Base-by-base conservation (phyloP, 306 rosid species). In the Vigna mungo region DNA sequence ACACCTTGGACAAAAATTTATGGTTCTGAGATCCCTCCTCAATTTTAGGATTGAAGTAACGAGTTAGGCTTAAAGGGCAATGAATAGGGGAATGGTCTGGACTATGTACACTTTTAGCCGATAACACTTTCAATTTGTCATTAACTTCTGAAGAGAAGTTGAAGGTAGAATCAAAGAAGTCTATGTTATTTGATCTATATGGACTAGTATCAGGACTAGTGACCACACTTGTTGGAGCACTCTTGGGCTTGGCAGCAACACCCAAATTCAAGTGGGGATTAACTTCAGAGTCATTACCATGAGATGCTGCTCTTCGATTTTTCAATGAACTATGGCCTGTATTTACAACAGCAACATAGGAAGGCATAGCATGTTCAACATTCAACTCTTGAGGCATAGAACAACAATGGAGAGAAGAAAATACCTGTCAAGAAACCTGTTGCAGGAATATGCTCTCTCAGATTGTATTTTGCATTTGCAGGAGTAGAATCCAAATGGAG, bases 201-300 rank as follows among this genome's bases (percentile, higher is more conserved):
- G 97, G 97, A 78, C 96, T 87, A 32, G 54, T 79, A 6, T 80
- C 83, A 27, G 94, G 97, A 71, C 89, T 86, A 4, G 91, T 75
- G 7, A 72, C 75, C 30, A 52, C 86, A 80, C 90, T 91, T 7
- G 89, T 73, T 7, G 95, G 95, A 5, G 97, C 91, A 73, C 97
- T 92, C 87, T 70, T 87, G 65, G 84, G 74, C 84, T 62, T 87
- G 68, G 85, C 70, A 54, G 74, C 65, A 59, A 53, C 71, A 25
- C 62, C 80, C 71, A 25, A 43, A 6, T 84, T 85, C 37, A 51
- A 80, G 76, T 84, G 78, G 60, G 3, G 21, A 15, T 41, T 78
- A 68, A 37, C 23, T 52, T 76, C 80, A 44, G 0, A 23, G 18
- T 71, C 82, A 30, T 20, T 11, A 63, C 71, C 80, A 44, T 27